Evolutionary conservation across 208 protist genomes (phyloP).

Genomic region (Trypanosomatidae sp.): DNA sequence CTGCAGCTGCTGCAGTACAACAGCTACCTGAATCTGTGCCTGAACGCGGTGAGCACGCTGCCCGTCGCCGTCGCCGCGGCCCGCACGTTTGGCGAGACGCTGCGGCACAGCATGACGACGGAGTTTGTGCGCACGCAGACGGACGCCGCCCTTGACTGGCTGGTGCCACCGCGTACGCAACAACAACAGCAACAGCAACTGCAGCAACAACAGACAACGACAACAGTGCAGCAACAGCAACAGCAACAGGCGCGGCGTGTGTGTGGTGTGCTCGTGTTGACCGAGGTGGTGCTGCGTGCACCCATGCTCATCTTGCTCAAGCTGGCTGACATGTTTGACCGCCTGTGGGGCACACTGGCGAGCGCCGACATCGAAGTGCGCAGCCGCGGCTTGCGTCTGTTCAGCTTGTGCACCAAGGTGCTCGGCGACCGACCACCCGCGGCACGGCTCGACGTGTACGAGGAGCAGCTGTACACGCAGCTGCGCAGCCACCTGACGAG

Average conservation of each 20-base stretch:
- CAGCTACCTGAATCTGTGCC: conserved; percentile 66
- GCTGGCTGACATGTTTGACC: conserved; percentile 50
- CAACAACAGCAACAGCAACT: too few species aligned
- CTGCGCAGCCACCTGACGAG: conserved; percentile 42
- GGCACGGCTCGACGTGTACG: conserved; percentile 27
- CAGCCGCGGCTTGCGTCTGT: conserved; percentile 32
- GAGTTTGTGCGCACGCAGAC: conserved; percentile 56
- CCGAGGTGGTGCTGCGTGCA: conserved; percentile 39
- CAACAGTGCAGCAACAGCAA: too few species aligned
- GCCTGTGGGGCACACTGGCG: conserved; percentile 45
- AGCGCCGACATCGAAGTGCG: conserved; percentile 36
- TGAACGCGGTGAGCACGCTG: conserved; percentile 27
- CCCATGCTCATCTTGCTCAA: conserved; percentile 56
- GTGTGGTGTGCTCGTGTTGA: conserved; percentile 58
- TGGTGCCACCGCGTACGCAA: conserved; percentile 13
- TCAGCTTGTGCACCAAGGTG: conserved; percentile 54
- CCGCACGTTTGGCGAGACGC: conserved; percentile 42
- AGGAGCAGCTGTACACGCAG: conserved; percentile 32
- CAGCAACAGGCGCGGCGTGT: conserved; percentile 26
- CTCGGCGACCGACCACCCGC: conserved; percentile 33
- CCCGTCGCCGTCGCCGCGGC: conserved; percentile 30
- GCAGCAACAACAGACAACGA: too few species aligned
- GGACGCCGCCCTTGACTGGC: conserved; percentile 45
- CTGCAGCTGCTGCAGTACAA: conserved; percentile 70
- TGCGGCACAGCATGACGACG: conserved; percentile 45